Evolutionary conservation across 495 filamentous ascomycete species (phyloP), one percentile per base, ranked within the genome.

Genomic region (Penicillium flavigenum): DNA sequence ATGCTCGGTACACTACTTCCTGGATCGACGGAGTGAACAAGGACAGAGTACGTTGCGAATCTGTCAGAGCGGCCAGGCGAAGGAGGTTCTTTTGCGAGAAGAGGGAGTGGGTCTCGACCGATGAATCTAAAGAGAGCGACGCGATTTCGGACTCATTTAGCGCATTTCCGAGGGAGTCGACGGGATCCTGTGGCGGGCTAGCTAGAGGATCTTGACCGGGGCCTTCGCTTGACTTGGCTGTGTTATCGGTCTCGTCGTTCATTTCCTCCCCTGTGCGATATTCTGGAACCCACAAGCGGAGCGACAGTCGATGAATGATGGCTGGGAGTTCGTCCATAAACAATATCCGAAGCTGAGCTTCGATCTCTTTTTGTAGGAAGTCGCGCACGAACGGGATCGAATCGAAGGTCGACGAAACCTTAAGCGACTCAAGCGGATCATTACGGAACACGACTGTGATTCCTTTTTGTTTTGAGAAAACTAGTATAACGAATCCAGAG

Each of bases 311-410:
- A 68, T 98, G 94, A 43, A 98, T 94, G 38, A 97, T 97, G 9
- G 92, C 91, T 5, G 94, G 94, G 14, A 98, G 77, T 70, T 98
- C 94, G 58, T 98, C 94, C 91, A 98, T 97, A 69, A 98, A 91
- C 63, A 98, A 67, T 47, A 90, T 88, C 41, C 94, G 83, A 34
- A 98, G 76, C 69, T 98, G 94, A n/a, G 81, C 86, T 73, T 98
- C 94, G 64, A 98, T 98, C 55, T 93, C 95, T 65, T 89, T 91
- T 66, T 98, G 94, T 46, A 98, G 79, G 72, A 97, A 98, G 67
- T 98, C 93, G 54, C 93, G 86, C 53, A 98, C 93, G 63, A 98
- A 98, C 10, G 93, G 93, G 63, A 98, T 98, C 11, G 94, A 96
- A 75, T 98, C 94, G 70, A 98, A 98, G 26, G 94, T 98, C 56